Conservation (phyloP, 1,139 yeast species). For the Taphrina pruni region DNA sequence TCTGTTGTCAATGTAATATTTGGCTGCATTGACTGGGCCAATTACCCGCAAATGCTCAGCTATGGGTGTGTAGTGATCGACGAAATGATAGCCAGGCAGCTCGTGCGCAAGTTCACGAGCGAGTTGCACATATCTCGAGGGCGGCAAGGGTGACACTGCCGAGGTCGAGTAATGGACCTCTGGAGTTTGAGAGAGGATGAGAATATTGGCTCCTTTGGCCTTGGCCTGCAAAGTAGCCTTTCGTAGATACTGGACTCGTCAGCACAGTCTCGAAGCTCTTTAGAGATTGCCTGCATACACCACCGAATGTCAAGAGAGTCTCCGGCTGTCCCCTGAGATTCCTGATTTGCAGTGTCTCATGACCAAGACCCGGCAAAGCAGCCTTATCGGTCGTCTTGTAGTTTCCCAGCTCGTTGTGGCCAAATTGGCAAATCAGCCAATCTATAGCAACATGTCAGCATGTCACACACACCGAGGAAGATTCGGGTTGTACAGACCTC, state of each 20-base stretch:
- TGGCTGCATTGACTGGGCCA: not conserved
- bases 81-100: slow-evolving; percentile 8
- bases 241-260: not conserved
- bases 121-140: slow-evolving; percentile 7
- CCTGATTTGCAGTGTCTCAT: not conserved
- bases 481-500: not conserved
- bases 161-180: slow-evolving; percentile 11
- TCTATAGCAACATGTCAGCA: not conserved
- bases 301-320: slow-evolving; percentile 13
- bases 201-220: slow-evolving; percentile 1
- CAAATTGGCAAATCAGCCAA: slow-evolving; percentile 16
- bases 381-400: not conserved
- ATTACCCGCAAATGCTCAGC: not conserved
- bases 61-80: slow-evolving; percentile 5
- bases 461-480: no score
- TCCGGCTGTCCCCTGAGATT: slow-evolving; percentile 12
- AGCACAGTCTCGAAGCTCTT: not conserved
- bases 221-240: not conserved
- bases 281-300: not conserved
- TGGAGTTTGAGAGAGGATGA: slow-evolving; percentile 20
- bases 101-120: slow-evolving; percentile 9
- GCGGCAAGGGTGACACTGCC: not conserved
- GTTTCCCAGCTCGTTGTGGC: slow-evolving; percentile 16
- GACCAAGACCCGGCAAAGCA: slow-evolving; percentile 8
- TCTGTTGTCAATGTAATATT: slow-evolving; percentile 1